Evolutionary conservation across 805 yeast species (phyloP).

Genomic region (Metschnikowia amazonensis): DNA sequence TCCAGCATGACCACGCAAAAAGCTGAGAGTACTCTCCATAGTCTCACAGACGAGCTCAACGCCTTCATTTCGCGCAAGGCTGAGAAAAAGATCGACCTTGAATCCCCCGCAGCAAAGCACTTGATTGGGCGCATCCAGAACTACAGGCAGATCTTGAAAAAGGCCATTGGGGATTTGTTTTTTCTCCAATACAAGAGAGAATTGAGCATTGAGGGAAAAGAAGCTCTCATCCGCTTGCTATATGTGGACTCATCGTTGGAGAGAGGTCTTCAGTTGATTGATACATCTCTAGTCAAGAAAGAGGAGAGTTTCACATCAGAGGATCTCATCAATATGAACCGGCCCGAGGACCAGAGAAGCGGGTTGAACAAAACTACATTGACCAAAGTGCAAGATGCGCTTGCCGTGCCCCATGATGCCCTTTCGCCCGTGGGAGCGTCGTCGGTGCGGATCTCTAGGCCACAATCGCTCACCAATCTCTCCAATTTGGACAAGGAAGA

Average conservation of each 20-base stretch:
- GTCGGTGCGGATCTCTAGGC: constrained; percentile 15
- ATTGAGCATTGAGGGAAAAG: constrained; percentile 68
- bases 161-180: constrained; percentile 48
- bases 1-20: constrained; percentile 16
- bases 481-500: constrained; percentile 37
- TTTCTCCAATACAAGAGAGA: constrained; percentile 52
- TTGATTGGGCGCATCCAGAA: constrained; percentile 26
- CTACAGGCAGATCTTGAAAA: constrained; percentile 29
- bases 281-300: constrained; percentile 27
- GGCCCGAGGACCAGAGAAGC: constrained; percentile 26
- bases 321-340: constrained; percentile 14
- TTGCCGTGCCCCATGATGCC: constrained; percentile 5
- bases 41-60: constrained; percentile 30
- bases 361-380: constrained; percentile 6
- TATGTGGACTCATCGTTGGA: constrained; percentile 67
- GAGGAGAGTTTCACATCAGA: constrained; percentile 12
- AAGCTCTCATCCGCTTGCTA: constrained; percentile 63
- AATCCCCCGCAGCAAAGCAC: constrained; percentile 28
- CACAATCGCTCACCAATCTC: constrained; percentile 26
- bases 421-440: constrained; percentile 10
- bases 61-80: constrained; percentile 33
- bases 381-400: constrained; percentile 5
- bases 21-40: constrained; percentile 25
- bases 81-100: constrained; percentile 29
- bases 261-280: constrained; percentile 47